Evolutionary conservation across 768 basidiomycete species (phyloP).

Genomic region (Pisolithus albus): DNA sequence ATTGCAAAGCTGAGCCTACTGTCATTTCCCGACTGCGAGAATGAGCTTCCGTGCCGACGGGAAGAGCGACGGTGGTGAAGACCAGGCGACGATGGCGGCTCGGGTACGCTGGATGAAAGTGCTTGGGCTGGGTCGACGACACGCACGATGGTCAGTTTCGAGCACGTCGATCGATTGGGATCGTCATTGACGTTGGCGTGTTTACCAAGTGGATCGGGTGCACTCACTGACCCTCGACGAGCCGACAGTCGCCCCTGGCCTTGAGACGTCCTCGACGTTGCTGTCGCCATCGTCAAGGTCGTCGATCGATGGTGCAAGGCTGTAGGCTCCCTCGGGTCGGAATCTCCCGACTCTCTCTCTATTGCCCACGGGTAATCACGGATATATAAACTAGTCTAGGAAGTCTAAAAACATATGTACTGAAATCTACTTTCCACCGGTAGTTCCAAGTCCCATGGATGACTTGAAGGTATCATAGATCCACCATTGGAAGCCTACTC

Average conservation of each 20-base stretch:
- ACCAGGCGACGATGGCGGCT: constrained; percentile 18
- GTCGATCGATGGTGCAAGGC: too few relatives aligned
- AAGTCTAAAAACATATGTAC: background rate
- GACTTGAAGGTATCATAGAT: constrained; percentile 87
- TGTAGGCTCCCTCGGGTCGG: too few relatives aligned
- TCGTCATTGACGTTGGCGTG: constrained; percentile 48
- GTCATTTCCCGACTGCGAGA: constrained; percentile 24
- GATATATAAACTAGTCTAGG: background rate
- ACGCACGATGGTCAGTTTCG: constrained; percentile 70
- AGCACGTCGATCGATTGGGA: constrained; percentile 49
- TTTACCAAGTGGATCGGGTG: constrained; percentile 59
- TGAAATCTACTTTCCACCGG: constrained; percentile 69
- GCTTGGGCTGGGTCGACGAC: constrained; percentile 35
- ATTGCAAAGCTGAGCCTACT: constrained; percentile 57
- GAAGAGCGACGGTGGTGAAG: constrained; percentile 24
- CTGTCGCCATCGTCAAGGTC: too few relatives aligned
- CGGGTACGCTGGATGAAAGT: constrained; percentile 20
- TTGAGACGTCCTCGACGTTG: background rate
- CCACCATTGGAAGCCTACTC: constrained; percentile 85
- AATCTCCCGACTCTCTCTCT: too few relatives aligned
- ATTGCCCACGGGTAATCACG: too few relatives aligned
- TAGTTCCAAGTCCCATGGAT: constrained; percentile 79
- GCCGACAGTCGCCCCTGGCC: constrained; percentile 34
- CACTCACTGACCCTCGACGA: constrained; percentile 63
- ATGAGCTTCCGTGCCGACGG: constrained; percentile 27